These are phyloP conservation scores for Talaromyces funiculosus DNA, from an alignment of 2,329 filamentous ascomycete genomes.

Conservation along the genomic window DNA sequence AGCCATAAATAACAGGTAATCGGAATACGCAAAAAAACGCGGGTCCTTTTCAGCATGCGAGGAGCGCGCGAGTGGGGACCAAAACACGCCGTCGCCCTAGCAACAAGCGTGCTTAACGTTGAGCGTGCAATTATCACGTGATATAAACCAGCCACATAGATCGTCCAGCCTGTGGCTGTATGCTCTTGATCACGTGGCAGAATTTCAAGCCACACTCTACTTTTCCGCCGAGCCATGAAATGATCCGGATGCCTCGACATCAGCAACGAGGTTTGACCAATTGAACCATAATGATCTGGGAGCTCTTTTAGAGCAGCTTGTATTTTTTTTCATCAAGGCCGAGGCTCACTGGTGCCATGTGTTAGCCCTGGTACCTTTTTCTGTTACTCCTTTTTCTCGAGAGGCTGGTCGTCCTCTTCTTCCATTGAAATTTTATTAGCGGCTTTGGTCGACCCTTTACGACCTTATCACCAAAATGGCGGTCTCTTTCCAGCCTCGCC, in stretches of 20 bases:
- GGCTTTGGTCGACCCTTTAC: neutral
- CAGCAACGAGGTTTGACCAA: conserved; percentile 3
- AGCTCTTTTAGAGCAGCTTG: neutral
- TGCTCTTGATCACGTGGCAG: neutral
- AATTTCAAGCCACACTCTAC: conserved; percentile 1
- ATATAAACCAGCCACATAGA: neutral
- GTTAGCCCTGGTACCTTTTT: neutral
- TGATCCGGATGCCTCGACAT: neutral
- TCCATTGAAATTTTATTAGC: conserved; percentile 1
- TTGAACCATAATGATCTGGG: neutral
- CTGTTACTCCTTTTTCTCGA: neutral
- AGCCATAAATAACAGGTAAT: neutral
- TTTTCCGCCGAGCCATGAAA: neutral
- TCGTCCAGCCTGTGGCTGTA: neutral
- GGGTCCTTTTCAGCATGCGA: neutral
- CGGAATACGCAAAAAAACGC: conserved; percentile 1
- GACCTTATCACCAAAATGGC: conserved; percentile 4
- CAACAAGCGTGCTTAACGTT: conserved; percentile 44
- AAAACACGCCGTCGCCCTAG: conserved; percentile 36
- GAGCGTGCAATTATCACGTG: conserved; percentile 2
- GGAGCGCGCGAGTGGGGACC: conserved; percentile 16
- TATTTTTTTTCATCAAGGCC: neutral
- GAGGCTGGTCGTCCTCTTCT: neutral
- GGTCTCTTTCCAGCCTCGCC: conserved; percentile 61
- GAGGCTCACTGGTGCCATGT: neutral